A percentile compares a stretch with the other conserved stretches of the same genome.
phyloP scores from a whole-genome alignment of 306 rosid species.

The Vicia villosa region DNA sequence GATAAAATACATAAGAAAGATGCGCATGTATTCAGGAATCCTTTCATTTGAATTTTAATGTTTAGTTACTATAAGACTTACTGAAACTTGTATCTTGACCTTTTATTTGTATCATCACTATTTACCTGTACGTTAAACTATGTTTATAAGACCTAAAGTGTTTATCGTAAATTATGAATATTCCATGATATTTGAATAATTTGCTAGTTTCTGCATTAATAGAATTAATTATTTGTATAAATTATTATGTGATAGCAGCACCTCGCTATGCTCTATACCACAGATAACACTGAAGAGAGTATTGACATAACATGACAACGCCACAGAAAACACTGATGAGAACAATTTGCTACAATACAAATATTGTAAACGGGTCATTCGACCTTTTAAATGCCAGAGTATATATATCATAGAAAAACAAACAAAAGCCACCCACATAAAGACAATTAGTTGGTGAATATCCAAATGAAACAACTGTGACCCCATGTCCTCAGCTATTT shows the following conservation, averaged over 20 bases:
- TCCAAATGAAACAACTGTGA: constrained; percentile 2
- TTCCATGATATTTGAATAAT: background rate
- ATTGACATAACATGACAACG: too few relatives aligned
- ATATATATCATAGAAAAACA: background rate
- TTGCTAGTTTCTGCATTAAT: background rate
- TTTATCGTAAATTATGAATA: background rate
- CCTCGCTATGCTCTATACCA: too few relatives aligned
- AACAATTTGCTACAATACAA: too few relatives aligned
- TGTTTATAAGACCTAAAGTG: background rate
- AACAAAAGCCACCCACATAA: constrained; percentile 1
- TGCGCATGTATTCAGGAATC: background rate
- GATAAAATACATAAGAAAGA: background rate
- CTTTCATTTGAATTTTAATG: background rate
- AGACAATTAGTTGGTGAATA: background rate
- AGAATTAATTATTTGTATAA: too few relatives aligned
- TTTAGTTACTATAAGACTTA: background rate
- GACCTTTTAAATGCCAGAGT: background rate
- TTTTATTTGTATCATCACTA: background rate
- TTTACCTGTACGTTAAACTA: background rate
- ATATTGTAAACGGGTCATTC: too few relatives aligned
- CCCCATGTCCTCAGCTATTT: background rate
- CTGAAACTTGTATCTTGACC: too few relatives aligned
- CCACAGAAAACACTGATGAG: too few relatives aligned
- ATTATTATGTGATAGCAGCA: too few relatives aligned
- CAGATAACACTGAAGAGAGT: too few relatives aligned